Conservation (phyloP, 495 filamentous ascomycete genomes). For the Barbatosphaeria neglecta region DNA sequence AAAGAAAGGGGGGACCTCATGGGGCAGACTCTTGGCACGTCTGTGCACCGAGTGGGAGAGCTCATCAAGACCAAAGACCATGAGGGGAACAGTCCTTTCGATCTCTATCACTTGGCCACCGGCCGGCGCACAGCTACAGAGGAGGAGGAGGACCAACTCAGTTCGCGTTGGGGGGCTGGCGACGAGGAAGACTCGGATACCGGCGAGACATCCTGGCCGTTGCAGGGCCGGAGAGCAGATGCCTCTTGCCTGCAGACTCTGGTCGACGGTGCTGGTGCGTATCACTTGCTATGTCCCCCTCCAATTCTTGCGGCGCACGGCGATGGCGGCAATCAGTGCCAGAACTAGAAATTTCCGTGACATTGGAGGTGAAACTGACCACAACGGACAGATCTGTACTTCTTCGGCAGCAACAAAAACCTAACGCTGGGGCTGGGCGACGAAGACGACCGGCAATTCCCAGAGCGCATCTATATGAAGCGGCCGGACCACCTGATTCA, state of each 20-base stretch:
- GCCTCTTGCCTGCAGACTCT: not conserved
- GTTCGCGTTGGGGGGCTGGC: too few species aligned
- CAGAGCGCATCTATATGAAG: constrained; percentile 65
- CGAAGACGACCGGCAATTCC: constrained; percentile 85
- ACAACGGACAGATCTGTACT: constrained; percentile 66
- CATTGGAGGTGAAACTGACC: too few species aligned
- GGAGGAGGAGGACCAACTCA: constrained; percentile 6
- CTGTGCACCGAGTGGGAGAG: constrained; percentile 37
- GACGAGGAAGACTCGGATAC: constrained; percentile 31
- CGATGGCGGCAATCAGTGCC: too few species aligned
- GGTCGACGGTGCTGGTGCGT: not conserved
- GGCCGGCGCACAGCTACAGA: constrained; percentile 39
- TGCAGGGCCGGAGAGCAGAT: constrained; percentile 3
- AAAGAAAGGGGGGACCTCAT: constrained; percentile 59
- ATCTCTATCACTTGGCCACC: constrained; percentile 78
- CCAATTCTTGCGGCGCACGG: too few species aligned
- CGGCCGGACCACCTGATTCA: constrained; percentile 71
- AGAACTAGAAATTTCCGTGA: too few species aligned
- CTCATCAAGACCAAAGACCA: constrained; percentile 92
- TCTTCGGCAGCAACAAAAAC: constrained; percentile 93
- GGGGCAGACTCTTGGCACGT: constrained; percentile 33
- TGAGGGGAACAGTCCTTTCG: constrained; percentile 88
- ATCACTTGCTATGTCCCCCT: too few species aligned
- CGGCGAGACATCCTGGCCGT: constrained; percentile 16
- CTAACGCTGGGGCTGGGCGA: constrained; percentile 83